Conservation (phyloP, 768 basidiomycete species). For the Porpolomopsis calyptriformis region DNA sequence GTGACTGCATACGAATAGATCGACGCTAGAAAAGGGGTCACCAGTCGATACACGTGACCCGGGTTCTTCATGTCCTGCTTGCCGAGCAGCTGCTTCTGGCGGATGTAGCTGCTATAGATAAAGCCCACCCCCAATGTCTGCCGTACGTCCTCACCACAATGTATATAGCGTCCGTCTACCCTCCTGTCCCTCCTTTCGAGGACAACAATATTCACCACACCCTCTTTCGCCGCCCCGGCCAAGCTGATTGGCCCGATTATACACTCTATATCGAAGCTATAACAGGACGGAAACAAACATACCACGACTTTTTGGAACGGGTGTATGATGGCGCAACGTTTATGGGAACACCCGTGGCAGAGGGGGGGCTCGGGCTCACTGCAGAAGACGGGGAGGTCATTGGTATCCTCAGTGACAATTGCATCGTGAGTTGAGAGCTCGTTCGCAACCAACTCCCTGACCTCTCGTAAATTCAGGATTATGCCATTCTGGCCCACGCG, state of each 20-base stretch:
- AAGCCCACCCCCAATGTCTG: no score
- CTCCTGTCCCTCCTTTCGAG: constrained; percentile 38
- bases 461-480: constrained; percentile 36
- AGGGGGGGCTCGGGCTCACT: constrained; percentile 49
- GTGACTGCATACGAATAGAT: background rate
- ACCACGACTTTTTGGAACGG: constrained; percentile 38
- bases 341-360: constrained; percentile 31
- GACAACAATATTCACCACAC: constrained; percentile 46
- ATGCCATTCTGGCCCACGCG: constrained; percentile 37
- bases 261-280: constrained; percentile 44
- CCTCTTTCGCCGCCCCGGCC: constrained; percentile 44
- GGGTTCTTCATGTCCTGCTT: no score
- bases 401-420: constrained; percentile 63
- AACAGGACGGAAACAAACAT: constrained; percentile 37
- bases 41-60: no score
- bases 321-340: constrained; percentile 49
- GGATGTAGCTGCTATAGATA: no score
- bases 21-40: background rate
- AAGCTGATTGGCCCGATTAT: constrained; percentile 45
- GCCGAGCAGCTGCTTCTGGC: no score
- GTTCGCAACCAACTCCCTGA: background rate
- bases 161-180: constrained; percentile 48
- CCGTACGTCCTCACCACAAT: constrained; percentile 22
- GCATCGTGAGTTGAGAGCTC: constrained; percentile 34
- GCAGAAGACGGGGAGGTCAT: constrained; percentile 44